Conservation (phyloP, 352 stramenopile genomes). For the Aphanomyces invadans region DNA sequence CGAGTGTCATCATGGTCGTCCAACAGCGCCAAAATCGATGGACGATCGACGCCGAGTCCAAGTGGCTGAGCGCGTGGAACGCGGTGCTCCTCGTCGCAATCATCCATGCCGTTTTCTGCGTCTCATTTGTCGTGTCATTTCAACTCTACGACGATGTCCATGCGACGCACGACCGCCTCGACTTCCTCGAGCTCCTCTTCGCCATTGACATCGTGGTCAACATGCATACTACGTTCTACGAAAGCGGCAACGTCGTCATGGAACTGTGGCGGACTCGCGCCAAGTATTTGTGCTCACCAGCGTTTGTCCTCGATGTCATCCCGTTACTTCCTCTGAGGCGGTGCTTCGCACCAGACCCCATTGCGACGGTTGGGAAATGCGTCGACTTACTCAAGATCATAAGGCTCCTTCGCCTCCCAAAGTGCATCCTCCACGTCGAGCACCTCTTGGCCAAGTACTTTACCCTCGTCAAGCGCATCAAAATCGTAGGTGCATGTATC, state of each 20-base stretch:
- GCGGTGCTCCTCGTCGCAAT: conserved; percentile 28
- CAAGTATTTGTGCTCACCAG: conserved; percentile 54
- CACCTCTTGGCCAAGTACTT: conserved; percentile 61
- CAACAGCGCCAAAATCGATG: conserved; percentile 6
- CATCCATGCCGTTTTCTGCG: conserved; percentile 40
- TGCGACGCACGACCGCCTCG: conserved; percentile 12
- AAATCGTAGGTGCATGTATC: conserved; percentile 44
- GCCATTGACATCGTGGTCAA: conserved; percentile 58
- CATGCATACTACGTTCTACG: conserved; percentile 63
- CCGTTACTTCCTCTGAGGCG: conserved; percentile 37
- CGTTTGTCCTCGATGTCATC: conserved; percentile 47
- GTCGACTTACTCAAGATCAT: conserved; percentile 55
- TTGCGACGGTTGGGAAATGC: conserved; percentile 29
- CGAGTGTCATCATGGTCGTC: conserved; percentile 13
- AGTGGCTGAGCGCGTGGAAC: conserved; percentile 7
- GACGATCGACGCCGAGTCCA: conserved; percentile 16
- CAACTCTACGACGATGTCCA: background rate
- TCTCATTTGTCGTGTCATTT: conserved; percentile 3
- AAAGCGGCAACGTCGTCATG: conserved; percentile 55
- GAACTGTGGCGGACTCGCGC: conserved; percentile 44
- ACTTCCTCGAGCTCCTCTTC: conserved; percentile 54
- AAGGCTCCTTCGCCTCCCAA: conserved; percentile 39
- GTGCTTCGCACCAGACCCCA: conserved; percentile 20
- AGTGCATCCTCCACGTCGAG: conserved; percentile 49
- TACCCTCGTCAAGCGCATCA: conserved; percentile 45